Conservation (phyloP, 1,284 basidiomycete genomes). For the Marasmius tenuissimus region DNA sequence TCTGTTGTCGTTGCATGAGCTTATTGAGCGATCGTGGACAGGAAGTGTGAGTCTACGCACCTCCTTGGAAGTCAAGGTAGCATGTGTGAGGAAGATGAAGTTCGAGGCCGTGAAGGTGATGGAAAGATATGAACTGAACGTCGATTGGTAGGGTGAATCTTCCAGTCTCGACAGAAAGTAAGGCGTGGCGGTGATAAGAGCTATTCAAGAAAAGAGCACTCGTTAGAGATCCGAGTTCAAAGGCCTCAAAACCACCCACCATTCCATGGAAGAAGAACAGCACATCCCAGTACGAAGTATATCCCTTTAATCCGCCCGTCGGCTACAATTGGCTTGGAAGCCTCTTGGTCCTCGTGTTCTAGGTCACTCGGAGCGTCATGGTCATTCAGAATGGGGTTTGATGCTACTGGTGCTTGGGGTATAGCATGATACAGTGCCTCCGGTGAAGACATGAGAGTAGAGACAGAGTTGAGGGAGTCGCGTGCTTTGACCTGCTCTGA, state of each 20-base stretch:
- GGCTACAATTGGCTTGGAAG: conserved; percentile 24
- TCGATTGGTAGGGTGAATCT: conserved; percentile 50
- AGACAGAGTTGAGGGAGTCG: conserved; percentile 15
- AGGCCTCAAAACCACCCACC: conserved; percentile 41
- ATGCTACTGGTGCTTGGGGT: conserved; percentile 29
- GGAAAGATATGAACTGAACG: conserved; percentile 73
- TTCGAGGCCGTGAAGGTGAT: conserved; percentile 62
- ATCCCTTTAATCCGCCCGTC: conserved; percentile 56
- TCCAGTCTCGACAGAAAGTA: conserved; percentile 69
- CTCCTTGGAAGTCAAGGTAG: conserved; percentile 65
- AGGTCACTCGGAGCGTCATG: conserved; percentile 12
- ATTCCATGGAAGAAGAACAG: conserved; percentile 78
- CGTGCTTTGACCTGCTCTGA: neutral
- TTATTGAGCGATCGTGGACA: neutral
- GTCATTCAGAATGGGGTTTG: conserved; percentile 30
- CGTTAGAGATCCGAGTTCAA: conserved; percentile 5
- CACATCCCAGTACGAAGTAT: conserved; percentile 70
- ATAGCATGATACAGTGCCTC: conserved; percentile 39
- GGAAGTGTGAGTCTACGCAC: conserved; percentile 33
- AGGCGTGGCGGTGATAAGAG: conserved; percentile 73
- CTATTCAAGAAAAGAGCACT: conserved; percentile 34
- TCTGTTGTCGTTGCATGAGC: conserved; percentile 10
- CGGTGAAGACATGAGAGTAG: conserved; percentile 24
- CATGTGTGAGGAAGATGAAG: conserved; percentile 69
- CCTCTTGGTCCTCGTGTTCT: conserved; percentile 10